Conservation (phyloP, 108 stramenopile genomes). For the Cyclotella kingstonii region DNA sequence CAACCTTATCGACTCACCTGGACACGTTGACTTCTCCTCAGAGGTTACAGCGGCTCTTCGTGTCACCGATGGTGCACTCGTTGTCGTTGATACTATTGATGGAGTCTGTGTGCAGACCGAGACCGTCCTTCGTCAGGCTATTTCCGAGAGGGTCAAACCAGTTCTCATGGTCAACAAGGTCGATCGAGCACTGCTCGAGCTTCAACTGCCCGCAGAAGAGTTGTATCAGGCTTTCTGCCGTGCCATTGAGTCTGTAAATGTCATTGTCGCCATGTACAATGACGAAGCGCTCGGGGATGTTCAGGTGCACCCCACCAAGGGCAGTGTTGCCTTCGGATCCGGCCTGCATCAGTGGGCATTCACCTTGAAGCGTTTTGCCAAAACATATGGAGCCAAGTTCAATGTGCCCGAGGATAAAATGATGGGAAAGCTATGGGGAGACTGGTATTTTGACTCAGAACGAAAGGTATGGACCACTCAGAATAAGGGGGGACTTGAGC, state of each 20-base stretch:
- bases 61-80: slow-evolving; percentile 99
- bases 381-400: slow-evolving; percentile 98
- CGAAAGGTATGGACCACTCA: slow-evolving; percentile 92
- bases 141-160: slow-evolving; percentile 96
- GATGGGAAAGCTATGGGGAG: slow-evolving; percentile 99
- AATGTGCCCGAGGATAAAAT: slow-evolving; percentile 96
- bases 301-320: slow-evolving; percentile 98
- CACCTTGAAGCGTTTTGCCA: slow-evolving; percentile 99
- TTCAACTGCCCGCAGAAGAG: slow-evolving; percentile 99
- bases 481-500: slow-evolving; percentile 93
- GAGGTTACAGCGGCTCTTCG: slow-evolving; percentile 99
- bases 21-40: slow-evolving; percentile 99
- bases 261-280: slow-evolving; percentile 99
- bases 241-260: slow-evolving; percentile 99
- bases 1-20: slow-evolving; percentile 99
- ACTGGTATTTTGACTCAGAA: slow-evolving; percentile 94
- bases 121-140: slow-evolving; percentile 99
- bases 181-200: slow-evolving; percentile 98
- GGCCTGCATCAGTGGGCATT: slow-evolving; percentile 99
- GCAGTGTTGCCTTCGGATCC: slow-evolving; percentile 99
- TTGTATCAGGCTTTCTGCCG: slow-evolving; percentile 99
- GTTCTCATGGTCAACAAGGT: slow-evolving; percentile 99
- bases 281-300: slow-evolving; percentile 94
- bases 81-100: slow-evolving; percentile 99
- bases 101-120: slow-evolving; percentile 99